Percentiles rank a stretch among this genome's conserved stretches.
Evolutionary conservation across 2,329 filamentous ascomycete species (phyloP).

Genomic region (Coniochaeta sp.): DNA sequence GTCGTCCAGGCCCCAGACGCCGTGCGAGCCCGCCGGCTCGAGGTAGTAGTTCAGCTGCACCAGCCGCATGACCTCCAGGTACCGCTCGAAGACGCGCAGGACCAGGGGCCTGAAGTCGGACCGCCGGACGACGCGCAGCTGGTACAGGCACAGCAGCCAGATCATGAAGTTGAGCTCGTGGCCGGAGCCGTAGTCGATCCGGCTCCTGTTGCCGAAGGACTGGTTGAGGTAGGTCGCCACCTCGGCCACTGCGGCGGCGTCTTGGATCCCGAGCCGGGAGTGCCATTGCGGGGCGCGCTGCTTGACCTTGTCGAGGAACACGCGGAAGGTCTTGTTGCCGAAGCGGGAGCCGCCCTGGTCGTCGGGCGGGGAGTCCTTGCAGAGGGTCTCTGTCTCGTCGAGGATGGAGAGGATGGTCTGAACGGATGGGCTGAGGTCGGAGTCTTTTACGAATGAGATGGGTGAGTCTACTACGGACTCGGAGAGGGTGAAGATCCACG

Average conservation of each 20-base stretch:
- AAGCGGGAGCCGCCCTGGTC: conserved; percentile 87
- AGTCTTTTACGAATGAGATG: conserved; percentile 52
- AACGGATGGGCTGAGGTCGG: conserved; percentile 51
- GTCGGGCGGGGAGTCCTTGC: conserved; percentile 66
- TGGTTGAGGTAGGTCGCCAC: conserved; percentile 72
- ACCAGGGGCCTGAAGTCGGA: conserved; percentile 67
- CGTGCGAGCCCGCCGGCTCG: conserved; percentile 92
- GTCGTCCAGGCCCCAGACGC: conserved; percentile 96
- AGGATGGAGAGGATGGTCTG: conserved; percentile 62
- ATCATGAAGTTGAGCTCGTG: conserved; percentile 97
- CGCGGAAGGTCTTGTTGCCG: conserved; percentile 85
- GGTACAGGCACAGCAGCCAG: conserved; percentile 91
- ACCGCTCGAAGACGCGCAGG: conserved; percentile 71
- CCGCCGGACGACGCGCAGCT: conserved; percentile 56
- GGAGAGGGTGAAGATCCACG: conserved; percentile 80
- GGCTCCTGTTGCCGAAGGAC: conserved; percentile 75
- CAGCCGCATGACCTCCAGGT: conserved; percentile 78
- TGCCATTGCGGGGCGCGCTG: conserved; percentile 57
- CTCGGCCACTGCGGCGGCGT: conserved; percentile 51
- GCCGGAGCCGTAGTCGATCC: conserved; percentile 95
- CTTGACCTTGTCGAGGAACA: conserved; percentile 65
- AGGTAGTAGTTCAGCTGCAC: conserved; percentile 93
- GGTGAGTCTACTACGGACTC: conserved; percentile 70
- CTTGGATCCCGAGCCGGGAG: conserved; percentile 42
- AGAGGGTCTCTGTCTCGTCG: conserved; percentile 57